These are phyloP conservation scores for Aspergillus eucalypticola DNA, from an alignment of 2,329 filamentous ascomycete species.

Conservation along the genomic window DNA sequence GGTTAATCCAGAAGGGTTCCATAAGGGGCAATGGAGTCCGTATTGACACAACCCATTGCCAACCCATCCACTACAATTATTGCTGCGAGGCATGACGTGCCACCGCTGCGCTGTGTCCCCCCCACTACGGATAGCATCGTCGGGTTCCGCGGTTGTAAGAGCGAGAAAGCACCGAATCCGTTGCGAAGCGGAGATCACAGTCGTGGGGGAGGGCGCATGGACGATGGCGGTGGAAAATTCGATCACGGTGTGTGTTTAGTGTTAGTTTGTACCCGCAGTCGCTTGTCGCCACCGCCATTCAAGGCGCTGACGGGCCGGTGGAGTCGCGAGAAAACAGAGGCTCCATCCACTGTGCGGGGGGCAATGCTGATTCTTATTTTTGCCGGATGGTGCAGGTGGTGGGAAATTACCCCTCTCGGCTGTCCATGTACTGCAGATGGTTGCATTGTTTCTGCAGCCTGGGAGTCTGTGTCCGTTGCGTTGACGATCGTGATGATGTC, in stretches of 20 bases:
- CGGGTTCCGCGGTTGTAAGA: neutral
- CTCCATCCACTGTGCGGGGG: constrained; percentile 2
- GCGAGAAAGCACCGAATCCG: neutral
- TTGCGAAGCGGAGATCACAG: neutral
- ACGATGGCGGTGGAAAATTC: neutral
- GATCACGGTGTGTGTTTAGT: neutral
- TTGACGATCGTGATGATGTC: too few species aligned
- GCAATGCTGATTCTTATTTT: neutral
- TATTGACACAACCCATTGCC: neutral
- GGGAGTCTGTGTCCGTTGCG: neutral
- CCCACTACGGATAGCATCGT: neutral
- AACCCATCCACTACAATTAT: neutral
- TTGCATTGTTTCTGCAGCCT: neutral
- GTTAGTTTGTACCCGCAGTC: neutral
- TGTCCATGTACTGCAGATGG: neutral
- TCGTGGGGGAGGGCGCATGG: neutral
- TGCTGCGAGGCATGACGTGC: neutral
- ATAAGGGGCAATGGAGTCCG: neutral
- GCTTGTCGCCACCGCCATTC: constrained; percentile 3
- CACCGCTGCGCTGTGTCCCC: neutral
- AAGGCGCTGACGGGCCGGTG: neutral
- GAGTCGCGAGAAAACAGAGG: neutral
- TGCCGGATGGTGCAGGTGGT: neutral
- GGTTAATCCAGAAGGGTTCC: constrained; percentile 11
- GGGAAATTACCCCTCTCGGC: neutral